These are phyloP conservation scores for Coemansia biformis DNA, from an alignment of 192 early-diverging fungal genomes.

Conservation along the genomic window DNA sequence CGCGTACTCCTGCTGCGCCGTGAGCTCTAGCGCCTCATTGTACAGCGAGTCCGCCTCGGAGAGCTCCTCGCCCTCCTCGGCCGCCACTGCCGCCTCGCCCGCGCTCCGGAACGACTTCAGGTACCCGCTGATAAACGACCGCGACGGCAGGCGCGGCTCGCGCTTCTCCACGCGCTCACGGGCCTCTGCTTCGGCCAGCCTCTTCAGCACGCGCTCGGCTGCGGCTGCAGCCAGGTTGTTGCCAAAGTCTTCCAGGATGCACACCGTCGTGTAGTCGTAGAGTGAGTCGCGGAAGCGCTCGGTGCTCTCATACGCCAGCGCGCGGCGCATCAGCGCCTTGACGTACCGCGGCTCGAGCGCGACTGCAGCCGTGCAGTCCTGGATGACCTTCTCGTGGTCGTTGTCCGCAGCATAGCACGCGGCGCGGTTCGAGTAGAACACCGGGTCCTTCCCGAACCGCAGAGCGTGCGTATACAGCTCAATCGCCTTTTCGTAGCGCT, in stretches of 20 bases:
- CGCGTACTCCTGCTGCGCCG: conserved; percentile 55
- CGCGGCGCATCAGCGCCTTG: conserved; percentile 77
- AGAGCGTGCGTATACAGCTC: conserved; percentile 87
- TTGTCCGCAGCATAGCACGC: conserved; percentile 81
- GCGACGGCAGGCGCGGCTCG: conserved; percentile 71
- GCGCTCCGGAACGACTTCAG: conserved; percentile 81
- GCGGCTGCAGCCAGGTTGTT: conserved; percentile 72
- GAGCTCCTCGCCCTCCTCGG: conserved; percentile 20
- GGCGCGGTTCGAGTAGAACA: conserved; percentile 94
- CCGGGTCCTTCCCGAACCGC: conserved; percentile 68
- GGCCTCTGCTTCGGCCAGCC: conserved; percentile 69
- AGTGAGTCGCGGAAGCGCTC: conserved; percentile 53
- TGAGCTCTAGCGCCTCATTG: conserved; percentile 51
- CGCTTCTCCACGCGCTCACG: conserved; percentile 61
- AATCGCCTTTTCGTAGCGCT: conserved; percentile 80
- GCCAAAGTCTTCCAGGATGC: conserved; percentile 92
- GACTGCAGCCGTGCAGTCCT: conserved; percentile 80
- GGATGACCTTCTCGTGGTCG: conserved; percentile 69
- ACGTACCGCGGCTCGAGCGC: conserved; percentile 80
- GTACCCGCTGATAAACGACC: conserved; percentile 88
- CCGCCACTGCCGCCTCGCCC: conserved; percentile 20
- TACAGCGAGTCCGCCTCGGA: conserved; percentile 47
- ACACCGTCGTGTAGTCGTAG: conserved; percentile 84
- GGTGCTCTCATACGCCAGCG: conserved; percentile 58
- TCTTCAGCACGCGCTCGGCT: conserved; percentile 86